Evolutionary conservation across 129 eudicot species (phyloP), one percentile per base, ranked within the genome.

Genomic region (Helichrysum umbraculigerum): DNA sequence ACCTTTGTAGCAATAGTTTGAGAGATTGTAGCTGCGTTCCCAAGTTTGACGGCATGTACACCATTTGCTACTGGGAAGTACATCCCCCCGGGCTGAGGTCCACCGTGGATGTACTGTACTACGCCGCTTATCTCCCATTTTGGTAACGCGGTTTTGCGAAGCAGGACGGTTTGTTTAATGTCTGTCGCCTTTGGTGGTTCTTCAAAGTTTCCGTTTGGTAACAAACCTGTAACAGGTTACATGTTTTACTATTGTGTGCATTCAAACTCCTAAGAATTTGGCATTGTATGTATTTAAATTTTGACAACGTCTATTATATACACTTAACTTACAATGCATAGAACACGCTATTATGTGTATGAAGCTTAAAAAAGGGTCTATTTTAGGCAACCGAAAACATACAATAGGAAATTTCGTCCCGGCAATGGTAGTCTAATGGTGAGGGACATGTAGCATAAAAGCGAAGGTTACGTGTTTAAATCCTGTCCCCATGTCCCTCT

Each of bases 21-120:
- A 3, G 98, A 90, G 29, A 90, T 76, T 1, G 89, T 79, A 39
- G 98, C 98, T 71, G 87, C 92, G 37, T 90, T 93, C 17, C 98
- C 96, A 0, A 93, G 96, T 74, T 91, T 87, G 42, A 93, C 81
- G 9, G 97, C 98, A n/a, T 93, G 98, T 56, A 81, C 74, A 3
- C 98, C 98, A 34, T 90, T 90, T 12, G 96, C 87, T 1, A 90
- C 93, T 8, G 84, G 66, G 66, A 90, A 85, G 86, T 73, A 90
- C 96, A 90, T 93, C 54, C 98, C 96, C 0, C 88, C 92, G n/a
- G 96, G 92, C 68, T 93, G 96, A 0, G 92, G 92, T 2, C 96
- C 98, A 6, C 91, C 98, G 15, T 81, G 58, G 62, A 86, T 88
- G 91, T 90, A 93, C 87, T 92, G 96, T 52, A 92, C 98, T 1